Conservation (phyloP, 768 basidiomycete genomes). For the Podaxis sp. region DNA sequence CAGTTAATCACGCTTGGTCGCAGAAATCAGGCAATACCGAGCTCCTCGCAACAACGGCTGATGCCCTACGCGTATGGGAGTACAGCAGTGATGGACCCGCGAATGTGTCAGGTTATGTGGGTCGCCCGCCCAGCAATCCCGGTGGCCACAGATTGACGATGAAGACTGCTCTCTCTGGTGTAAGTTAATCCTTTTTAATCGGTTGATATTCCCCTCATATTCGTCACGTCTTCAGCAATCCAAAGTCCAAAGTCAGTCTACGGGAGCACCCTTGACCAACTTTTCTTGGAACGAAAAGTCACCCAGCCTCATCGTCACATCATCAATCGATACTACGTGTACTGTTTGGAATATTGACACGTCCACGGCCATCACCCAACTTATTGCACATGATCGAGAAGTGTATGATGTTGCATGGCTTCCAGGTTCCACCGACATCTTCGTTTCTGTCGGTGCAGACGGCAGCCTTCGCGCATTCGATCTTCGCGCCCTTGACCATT, state of each 20-base stretch:
- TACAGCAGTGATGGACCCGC: slow-evolving; percentile 67
- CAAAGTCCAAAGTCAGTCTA: slow-evolving; percentile 82
- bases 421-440: slow-evolving; percentile 92
- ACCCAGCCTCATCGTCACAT: slow-evolving; percentile 90
- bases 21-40: slow-evolving; percentile 70
- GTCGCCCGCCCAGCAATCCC: slow-evolving; percentile 48
- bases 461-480: slow-evolving; percentile 97
- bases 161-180: slow-evolving; percentile 80
- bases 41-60: slow-evolving; percentile 90
- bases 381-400: slow-evolving; percentile 95
- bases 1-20: slow-evolving; percentile 62
- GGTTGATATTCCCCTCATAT: slow-evolving; percentile 8
- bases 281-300: slow-evolving; percentile 98
- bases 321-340: slow-evolving; percentile 97
- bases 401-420: slow-evolving; percentile 99
- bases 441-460: slow-evolving; percentile 97
- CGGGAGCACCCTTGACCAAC: slow-evolving; percentile 89
- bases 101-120: slow-evolving; percentile 64
- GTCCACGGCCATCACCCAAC: slow-evolving; percentile 89
- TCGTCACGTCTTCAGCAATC: slow-evolving; percentile 55
- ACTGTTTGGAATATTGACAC: slow-evolving; percentile 99
- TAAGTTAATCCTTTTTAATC: slow-evolving; percentile 36
- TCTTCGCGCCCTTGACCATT: slow-evolving; percentile 93
- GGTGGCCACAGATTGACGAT: slow-evolving; percentile 66
- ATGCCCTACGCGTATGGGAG: slow-evolving; percentile 91